These are phyloP conservation scores for Helichrysum umbraculigerum DNA, from an alignment of 129 eudicot genomes.

Conservation along the genomic window DNA sequence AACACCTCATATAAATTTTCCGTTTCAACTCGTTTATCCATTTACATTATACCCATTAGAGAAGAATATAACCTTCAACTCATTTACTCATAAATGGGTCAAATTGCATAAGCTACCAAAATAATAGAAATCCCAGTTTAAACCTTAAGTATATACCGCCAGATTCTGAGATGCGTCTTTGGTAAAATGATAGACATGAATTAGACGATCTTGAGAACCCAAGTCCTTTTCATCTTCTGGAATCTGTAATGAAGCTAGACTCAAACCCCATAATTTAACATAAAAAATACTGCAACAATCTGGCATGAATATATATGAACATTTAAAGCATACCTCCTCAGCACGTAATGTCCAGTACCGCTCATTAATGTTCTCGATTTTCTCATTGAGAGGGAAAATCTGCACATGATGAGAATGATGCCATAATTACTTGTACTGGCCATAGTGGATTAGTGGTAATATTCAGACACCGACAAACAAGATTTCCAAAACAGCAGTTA, in stretches of 20 bases:
- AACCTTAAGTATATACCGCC: slow-evolving; percentile 28
- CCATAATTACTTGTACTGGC: background rate
- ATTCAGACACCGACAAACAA: background rate
- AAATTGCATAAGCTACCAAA: background rate
- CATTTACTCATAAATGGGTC: background rate
- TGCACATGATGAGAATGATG: slow-evolving; percentile 28
- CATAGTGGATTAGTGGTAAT: background rate
- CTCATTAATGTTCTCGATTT: slow-evolving; percentile 84
- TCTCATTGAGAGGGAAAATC: slow-evolving; percentile 79
- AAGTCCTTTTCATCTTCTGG: slow-evolving; percentile 90
- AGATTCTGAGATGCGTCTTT: slow-evolving; percentile 70
- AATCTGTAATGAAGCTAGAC: slow-evolving; percentile 45
- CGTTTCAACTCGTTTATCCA: background rate
- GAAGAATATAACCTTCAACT: background rate
- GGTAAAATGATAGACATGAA: slow-evolving; percentile 80
- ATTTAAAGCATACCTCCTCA: slow-evolving; percentile 67
- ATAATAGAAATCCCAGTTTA: background rate
- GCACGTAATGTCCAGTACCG: slow-evolving; percentile 93
- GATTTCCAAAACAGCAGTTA: background rate
- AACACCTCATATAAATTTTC: background rate
- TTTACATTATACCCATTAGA: background rate
- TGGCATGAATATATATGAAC: background rate
- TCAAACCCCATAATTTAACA: background rate
- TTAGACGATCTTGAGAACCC: slow-evolving; percentile 71
- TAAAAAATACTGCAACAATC: background rate